Evolutionary conservation across 768 basidiomycete species (phyloP), one percentile per base, ranked within the genome.

Genomic region (Cystobasidium onofrii): DNA sequence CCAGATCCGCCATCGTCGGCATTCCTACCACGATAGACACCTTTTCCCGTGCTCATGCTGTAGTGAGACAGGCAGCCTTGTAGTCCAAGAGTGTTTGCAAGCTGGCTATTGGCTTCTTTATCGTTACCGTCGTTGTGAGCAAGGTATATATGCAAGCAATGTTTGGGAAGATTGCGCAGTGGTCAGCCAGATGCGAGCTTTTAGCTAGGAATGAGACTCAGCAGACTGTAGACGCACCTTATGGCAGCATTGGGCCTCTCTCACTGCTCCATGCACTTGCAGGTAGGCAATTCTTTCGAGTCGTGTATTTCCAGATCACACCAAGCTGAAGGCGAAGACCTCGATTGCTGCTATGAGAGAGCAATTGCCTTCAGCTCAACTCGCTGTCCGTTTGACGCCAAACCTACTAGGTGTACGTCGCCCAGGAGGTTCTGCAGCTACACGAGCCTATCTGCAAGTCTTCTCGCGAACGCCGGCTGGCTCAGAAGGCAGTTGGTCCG

Each of bases 1-100:
- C 44, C 46, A 10, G 65, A 23, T 23, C 41, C 31, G 34, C 54
- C 54, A 13, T 61, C 54, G 23, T 71, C 54, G 55, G n/a, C 23
- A 39, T 60, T 61, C 23, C 69, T 52, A 7, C 69, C 54, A 9
- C 50, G 25, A 36, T 71, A 71, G 31, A 41, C 69, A 31, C 69
- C 69, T 29, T 71, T 71, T 3, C 69, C 20, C n/a, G 33, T 39
- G 34, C 69, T 71, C 65, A 67, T 67, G 44, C 10, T 50, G 20
- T 4, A 2, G 33, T 27, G 27, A 54, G 27, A n/a, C 10, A 54
- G 7, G 29, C 63, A 13, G 23, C 6, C 44, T 25, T 39, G 23
- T 10, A 10, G 54, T 57, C 7, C 23, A 12, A 64, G 63, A 15
- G 7, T 61, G 17, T 61, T 10, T 4, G 57, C 10, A 23, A 61